phyloP scores from a whole-genome alignment of 331 rosid species.

The Rosa hybrid region DNA sequence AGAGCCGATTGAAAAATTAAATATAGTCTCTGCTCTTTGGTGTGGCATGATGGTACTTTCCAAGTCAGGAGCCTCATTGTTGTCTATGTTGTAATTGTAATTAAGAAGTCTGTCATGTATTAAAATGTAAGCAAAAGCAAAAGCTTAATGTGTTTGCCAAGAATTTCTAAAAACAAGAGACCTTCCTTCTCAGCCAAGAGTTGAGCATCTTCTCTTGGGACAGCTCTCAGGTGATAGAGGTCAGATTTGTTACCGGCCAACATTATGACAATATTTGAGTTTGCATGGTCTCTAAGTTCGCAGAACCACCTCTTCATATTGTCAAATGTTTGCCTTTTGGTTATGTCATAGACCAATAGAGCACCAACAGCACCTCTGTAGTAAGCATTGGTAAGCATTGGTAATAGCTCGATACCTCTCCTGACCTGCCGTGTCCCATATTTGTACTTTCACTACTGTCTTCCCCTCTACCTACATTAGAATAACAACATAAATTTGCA shows the following conservation, averaged over 20 bases:
- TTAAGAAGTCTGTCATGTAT: too few species aligned
- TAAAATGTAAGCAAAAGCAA: too few species aligned
- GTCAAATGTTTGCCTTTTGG: conserved; percentile 87
- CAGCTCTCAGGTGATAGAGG: conserved; percentile 74
- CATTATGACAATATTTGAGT: conserved; percentile 89
- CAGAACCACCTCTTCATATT: conserved; percentile 86
- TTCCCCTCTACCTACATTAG: conserved; percentile 76
- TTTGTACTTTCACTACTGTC: conserved; percentile 86
- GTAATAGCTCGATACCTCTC: conserved; percentile 93
- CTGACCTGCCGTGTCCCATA: conserved; percentile 99
- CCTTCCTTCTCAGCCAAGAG: conserved; percentile 73
- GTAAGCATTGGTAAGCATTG: conserved; percentile 50
- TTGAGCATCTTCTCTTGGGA: conserved; percentile 70
- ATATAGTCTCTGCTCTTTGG: too few species aligned
- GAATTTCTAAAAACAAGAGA: conserved; percentile 71
- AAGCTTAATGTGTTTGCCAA: too few species aligned
- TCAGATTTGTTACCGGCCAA: conserved; percentile 88
- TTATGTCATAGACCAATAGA: conserved; percentile 76
- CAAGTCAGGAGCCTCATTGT: too few species aligned
- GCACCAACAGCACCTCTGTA: conserved; percentile 95
- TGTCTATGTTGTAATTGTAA: too few species aligned
- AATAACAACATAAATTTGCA: too few species aligned
- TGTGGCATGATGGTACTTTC: too few species aligned
- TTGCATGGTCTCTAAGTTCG: conserved; percentile 87
- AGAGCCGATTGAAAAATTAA: too few species aligned